phyloP scores from a whole-genome alignment of 2,329 filamentous ascomycete genomes.

The Incumbomyces lentus region DNA sequence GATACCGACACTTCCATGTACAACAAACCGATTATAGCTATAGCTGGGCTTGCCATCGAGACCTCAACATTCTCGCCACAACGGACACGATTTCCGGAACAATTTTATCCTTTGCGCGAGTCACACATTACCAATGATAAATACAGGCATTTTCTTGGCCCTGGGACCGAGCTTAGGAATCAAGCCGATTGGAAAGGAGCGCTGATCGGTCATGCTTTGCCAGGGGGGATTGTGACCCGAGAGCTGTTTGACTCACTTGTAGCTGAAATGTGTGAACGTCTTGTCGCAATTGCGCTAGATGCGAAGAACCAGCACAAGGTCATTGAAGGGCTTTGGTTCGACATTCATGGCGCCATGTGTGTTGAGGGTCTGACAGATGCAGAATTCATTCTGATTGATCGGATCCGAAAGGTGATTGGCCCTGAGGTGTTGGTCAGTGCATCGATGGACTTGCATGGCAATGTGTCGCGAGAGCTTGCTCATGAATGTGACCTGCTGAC shows the following conservation, averaged over 20 bases:
- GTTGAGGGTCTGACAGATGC: conserved; percentile 41
- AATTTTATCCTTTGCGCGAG: conserved; percentile 39
- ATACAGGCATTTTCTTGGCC: conserved; percentile 36
- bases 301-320: conserved; percentile 7
- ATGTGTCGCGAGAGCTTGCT: conserved; percentile 40
- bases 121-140: conserved; percentile 31
- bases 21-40: conserved; percentile 36
- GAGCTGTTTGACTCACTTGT: conserved; percentile 38
- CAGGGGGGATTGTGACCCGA: conserved; percentile 40
- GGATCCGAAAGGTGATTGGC: conserved; percentile 38
- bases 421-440: conserved; percentile 40
- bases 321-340: conserved; percentile 44
- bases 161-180: conserved; percentile 31
- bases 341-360: conserved; percentile 48
- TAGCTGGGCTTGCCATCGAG: conserved; percentile 45
- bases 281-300: conserved; percentile 28
- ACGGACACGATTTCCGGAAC: conserved; percentile 36
- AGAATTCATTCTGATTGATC: conserved; percentile 39
- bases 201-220: conserved; percentile 43
- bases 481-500: conserved; percentile 44
- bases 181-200: conserved; percentile 41
- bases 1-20: not conserved
- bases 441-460: conserved; percentile 48
- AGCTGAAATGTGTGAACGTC: conserved; percentile 31
- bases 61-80: conserved; percentile 45